Base-by-base conservation (phyloP, 441 rosid species). In the Adansonia madagascariensis region DNA sequence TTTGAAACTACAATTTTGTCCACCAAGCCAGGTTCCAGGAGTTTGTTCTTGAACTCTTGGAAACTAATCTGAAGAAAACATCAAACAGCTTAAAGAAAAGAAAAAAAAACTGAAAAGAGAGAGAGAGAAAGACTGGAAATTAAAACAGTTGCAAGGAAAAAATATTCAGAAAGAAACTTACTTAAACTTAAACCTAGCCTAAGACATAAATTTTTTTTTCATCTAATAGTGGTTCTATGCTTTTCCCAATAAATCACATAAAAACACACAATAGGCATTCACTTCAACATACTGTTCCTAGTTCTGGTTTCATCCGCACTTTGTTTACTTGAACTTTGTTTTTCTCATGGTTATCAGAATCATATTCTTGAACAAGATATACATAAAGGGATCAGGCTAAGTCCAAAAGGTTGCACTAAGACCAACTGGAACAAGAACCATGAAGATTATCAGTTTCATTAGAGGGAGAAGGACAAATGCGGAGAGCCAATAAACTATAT, bases 11-110 rank as follows among this genome's bases (percentile, higher is more conserved):
- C 89, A 46, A 91, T 82, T 73, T 44, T 86, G 75, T 90, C 91
- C 78, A 89, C 94, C 82, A 86, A 31, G 73, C 94, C 94, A 56
- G 88, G 91, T 83, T 91, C 89, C 59, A 91, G 90, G 14, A 90
- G 84, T 87, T 88, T 86, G 86, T 88, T 89, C 77, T 90, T 90
- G 84, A 90, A 90, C 74, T 90, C 94, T 79, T 91, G 92, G 82
- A 90, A 91, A 62, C 94, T 89, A 79, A 91, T 91, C 91, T 89
- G 90, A 77, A 77, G 44, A 73, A 79, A 6, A 75, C 14, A 66
- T 18, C 43, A 69, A 70, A 56, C 59, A 79, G 56, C 63, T 71
- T 47, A 73, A 67, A 56, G 66, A 12, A 64, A 75, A 0, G 15
- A 0, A 53, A 24, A 53, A 24, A 14, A 22, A 46, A 69, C 41